phyloP scores from a whole-genome alignment of 305 asterid genomes.

The Fraxinus xanthoxyloides region DNA sequence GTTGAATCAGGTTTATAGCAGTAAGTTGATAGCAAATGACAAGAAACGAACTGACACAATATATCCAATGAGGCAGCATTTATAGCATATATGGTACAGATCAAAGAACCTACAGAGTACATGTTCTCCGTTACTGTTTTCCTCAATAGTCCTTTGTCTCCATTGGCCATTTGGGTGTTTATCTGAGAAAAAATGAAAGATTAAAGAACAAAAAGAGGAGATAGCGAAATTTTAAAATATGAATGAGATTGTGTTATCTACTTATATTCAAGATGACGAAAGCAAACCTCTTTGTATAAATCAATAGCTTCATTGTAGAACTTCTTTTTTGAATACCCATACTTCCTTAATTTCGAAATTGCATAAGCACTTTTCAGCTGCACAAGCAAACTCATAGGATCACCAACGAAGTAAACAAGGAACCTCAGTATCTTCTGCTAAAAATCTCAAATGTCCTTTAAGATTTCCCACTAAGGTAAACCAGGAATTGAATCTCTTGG shows the following conservation, averaged over 20 bases:
- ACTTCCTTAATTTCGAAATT: slow-evolving; percentile 71
- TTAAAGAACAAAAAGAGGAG: slow-evolving; percentile 24
- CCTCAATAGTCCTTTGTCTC: slow-evolving; percentile 76
- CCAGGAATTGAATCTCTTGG: not conserved
- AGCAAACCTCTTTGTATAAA: slow-evolving; percentile 79
- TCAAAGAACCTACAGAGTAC: slow-evolving; percentile 79
- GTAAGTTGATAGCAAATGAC: slow-evolving; percentile 3
- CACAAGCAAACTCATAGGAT: slow-evolving; percentile 31
- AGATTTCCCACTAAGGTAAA: slow-evolving; percentile 1
- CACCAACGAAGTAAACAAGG: slow-evolving; percentile 15
- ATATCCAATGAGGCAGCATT: slow-evolving; percentile 14
- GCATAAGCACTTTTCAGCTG: slow-evolving; percentile 91
- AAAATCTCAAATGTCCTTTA: slow-evolving; percentile 14
- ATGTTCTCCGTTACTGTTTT: slow-evolving; percentile 81
- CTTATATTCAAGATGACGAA: slow-evolving; percentile 17
- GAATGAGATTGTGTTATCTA: not conserved
- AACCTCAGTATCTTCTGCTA: slow-evolving; percentile 9
- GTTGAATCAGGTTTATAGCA: slow-evolving; percentile 10
- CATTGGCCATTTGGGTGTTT: slow-evolving; percentile 76
- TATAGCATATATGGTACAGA: slow-evolving; percentile 14
- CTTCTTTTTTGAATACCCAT: slow-evolving; percentile 75
- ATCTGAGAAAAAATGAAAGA: slow-evolving; percentile 49
- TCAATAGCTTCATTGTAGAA: slow-evolving; percentile 73
- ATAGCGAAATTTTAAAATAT: slow-evolving; percentile 14
- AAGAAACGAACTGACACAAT: not conserved